Conservation (phyloP, 192 early-diverging fungal species). For the Haplosporangium gracile region DNA sequence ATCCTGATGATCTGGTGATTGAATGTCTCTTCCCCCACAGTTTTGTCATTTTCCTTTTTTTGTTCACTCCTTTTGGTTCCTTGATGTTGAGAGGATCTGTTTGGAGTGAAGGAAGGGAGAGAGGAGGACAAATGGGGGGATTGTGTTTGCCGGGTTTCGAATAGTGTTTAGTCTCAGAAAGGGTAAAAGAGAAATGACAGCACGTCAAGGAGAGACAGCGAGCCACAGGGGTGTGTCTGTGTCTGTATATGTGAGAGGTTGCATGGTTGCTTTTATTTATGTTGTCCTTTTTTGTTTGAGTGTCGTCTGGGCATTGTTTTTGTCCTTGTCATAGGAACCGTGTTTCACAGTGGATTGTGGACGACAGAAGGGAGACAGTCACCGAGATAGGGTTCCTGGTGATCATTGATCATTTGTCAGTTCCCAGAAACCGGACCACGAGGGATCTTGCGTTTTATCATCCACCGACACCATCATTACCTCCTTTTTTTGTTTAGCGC, state of each 20-base stretch:
- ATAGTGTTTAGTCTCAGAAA: neutral
- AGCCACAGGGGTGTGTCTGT: neutral
- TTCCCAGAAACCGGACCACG: neutral
- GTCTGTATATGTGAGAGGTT: neutral
- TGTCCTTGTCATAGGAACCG: neutral
- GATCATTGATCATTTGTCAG: neutral
- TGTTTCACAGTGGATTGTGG: neutral
- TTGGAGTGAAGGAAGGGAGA: neutral
- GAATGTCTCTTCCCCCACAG: neutral
- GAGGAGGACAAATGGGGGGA: neutral
- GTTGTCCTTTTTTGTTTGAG: neutral
- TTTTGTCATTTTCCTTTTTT: neutral
- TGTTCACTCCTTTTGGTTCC: neutral
- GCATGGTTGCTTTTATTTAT: no score
- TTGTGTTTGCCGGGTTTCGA: neutral
- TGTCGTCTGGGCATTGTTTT: neutral
- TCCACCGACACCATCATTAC: neutral
- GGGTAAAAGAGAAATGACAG: neutral
- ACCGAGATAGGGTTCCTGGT: neutral
- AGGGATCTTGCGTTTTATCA: neutral
- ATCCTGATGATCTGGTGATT: no score
- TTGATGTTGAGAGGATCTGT: neutral
- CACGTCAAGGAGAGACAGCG: neutral
- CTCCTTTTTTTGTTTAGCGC: neutral
- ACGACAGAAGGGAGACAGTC: neutral